These are phyloP conservation scores for Nymphaea thermarum DNA, from an alignment of 164 flowering plant genomes.

Conservation along the genomic window DNA sequence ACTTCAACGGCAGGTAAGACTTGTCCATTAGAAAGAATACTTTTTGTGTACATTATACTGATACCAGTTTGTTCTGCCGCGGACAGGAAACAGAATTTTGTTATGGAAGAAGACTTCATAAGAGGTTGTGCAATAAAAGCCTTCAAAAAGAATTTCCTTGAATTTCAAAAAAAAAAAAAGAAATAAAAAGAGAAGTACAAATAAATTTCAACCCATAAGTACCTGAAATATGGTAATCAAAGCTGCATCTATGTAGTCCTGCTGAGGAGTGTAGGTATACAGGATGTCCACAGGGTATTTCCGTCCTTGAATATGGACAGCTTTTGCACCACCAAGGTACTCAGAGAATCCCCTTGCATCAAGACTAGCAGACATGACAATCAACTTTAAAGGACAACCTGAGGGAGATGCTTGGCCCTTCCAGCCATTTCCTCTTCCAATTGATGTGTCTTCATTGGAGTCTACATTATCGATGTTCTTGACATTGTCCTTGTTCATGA, in stretches of 20 bases:
- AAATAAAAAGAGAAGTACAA: background rate
- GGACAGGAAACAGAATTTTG: too few relatives aligned
- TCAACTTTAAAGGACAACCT: conserved; percentile 54
- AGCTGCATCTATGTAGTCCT: conserved; percentile 73
- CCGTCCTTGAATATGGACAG: conserved; percentile 84
- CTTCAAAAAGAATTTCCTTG: background rate
- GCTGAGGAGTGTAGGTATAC: conserved; percentile 50
- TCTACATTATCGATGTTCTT: too few relatives aligned
- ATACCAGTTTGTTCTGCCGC: too few relatives aligned
- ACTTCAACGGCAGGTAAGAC: too few relatives aligned
- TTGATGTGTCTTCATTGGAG: background rate
- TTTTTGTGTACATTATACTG: too few relatives aligned
- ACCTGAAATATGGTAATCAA: conserved; percentile 91
- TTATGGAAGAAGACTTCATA: too few relatives aligned
- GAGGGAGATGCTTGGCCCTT: conserved; percentile 8
- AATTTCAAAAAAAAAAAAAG: background rate
- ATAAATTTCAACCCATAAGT: background rate
- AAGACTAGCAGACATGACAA: conserved; percentile 95
- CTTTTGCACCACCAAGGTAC: conserved; percentile 56
- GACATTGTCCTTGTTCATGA: conserved; percentile 6
- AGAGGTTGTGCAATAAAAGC: too few relatives aligned
- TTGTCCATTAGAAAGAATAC: too few relatives aligned
- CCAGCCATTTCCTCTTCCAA: background rate
- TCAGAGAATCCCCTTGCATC: conserved; percentile 76
- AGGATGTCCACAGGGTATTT: conserved; percentile 77